Conservation (phyloP, 495 filamentous ascomycete species). For the Neurospora sp. region DNA sequence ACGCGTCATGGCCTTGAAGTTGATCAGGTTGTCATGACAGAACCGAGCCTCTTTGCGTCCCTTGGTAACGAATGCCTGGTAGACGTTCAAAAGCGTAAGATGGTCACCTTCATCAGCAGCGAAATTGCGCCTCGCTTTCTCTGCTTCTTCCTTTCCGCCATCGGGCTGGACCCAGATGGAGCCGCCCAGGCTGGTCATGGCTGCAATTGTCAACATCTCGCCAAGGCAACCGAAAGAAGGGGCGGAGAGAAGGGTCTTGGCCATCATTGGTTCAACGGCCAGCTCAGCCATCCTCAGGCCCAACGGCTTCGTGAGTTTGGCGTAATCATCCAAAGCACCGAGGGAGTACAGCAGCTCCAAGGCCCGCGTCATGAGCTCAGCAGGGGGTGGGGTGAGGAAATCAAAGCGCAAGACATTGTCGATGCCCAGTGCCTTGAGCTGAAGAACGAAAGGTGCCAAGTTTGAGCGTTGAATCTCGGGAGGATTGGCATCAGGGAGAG, state of each 20-base stretch:
- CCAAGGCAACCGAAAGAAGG: slow-evolving; percentile 65
- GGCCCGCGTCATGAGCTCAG: slow-evolving; percentile 78
- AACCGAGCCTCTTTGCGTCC: slow-evolving; percentile 79
- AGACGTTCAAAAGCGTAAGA: slow-evolving; percentile 87
- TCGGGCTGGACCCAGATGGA: slow-evolving; percentile 74
- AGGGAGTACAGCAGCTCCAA: slow-evolving; percentile 85
- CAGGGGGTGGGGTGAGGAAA: slow-evolving; percentile 80
- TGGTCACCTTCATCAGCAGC: slow-evolving; percentile 93
- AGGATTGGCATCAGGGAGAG: slow-evolving; percentile 62
- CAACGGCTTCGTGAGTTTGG: slow-evolving; percentile 80
- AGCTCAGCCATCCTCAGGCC: slow-evolving; percentile 91
- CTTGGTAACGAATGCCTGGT: slow-evolving; percentile 78
- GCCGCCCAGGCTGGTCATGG: slow-evolving; percentile 84
- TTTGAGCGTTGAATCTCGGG: slow-evolving; percentile 94
- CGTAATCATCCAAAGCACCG: slow-evolving; percentile 81
- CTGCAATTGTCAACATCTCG: slow-evolving; percentile 85
- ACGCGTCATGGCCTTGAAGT: slow-evolving; percentile 70
- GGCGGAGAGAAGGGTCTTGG: slow-evolving; percentile 76
- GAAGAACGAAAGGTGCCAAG: slow-evolving; percentile 80
- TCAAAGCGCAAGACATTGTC: slow-evolving; percentile 90
- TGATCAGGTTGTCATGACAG: slow-evolving; percentile 78
- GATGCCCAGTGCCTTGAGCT: slow-evolving; percentile 92
- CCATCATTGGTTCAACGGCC: slow-evolving; percentile 94
- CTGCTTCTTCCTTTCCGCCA: slow-evolving; percentile 60
- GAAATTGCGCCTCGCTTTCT: slow-evolving; percentile 70